phyloP scores from a whole-genome alignment of 768 basidiomycete genomes.

The Kwoniella europaea region DNA sequence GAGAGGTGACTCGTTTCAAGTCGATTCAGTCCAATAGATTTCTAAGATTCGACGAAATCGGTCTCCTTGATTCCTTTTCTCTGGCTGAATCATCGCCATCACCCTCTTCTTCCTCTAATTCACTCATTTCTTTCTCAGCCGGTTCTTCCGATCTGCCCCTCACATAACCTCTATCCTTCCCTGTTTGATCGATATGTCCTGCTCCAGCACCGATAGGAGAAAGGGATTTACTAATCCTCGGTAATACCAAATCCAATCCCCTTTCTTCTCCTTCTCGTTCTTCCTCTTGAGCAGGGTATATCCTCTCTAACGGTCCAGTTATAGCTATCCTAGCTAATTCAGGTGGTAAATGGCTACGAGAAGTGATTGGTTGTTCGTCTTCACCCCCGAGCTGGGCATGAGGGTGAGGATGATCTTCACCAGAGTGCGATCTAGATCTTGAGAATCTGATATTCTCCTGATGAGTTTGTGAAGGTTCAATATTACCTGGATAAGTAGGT shows the following conservation, averaged over 20 bases:
- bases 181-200: not conserved
- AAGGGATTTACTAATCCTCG: not conserved
- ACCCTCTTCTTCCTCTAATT: not conserved
- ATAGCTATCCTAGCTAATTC: conserved; percentile 12
- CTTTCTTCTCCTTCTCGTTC: not conserved
- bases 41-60: not conserved
- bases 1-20: too few species aligned
- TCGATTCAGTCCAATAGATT: not conserved
- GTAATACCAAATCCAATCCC: too few species aligned
- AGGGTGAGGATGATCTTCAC: not conserved
- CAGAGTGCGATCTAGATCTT: conserved; percentile 2
- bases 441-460: not conserved
- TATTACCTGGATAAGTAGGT: not conserved
- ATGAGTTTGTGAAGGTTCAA: not conserved
- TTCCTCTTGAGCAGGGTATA: not conserved
- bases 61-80: not conserved
- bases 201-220: not conserved
- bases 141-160: not conserved
- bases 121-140: not conserved
- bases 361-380: too few species aligned
- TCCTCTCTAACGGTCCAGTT: not conserved
- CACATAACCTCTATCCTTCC: not conserved
- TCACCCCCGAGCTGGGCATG: not conserved
- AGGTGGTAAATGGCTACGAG: not conserved
- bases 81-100: not conserved